A percentile compares a stretch with the other conserved stretches of the same genome.
These are phyloP conservation scores for Karstenula rhodostoma DNA, from an alignment of 2,329 filamentous ascomycete species.

Conservation along the genomic window DNA sequence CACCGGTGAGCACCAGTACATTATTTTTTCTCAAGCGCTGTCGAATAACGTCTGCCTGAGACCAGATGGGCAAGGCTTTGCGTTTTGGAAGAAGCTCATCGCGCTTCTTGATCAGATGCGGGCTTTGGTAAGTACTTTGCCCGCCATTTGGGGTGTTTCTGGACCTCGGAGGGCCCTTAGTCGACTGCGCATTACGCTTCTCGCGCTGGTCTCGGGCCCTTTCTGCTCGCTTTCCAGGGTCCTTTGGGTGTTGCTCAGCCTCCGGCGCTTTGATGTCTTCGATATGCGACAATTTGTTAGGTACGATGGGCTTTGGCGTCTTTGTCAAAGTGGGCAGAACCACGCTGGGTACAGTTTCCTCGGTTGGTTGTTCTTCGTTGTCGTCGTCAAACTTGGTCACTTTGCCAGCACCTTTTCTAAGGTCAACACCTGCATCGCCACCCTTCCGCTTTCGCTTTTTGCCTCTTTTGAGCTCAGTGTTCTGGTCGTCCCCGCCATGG, in stretches of 20 bases:
- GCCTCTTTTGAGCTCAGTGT: constrained; percentile 27
- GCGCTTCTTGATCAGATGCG: constrained; percentile 53
- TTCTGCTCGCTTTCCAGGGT: background rate
- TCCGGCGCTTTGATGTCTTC: background rate
- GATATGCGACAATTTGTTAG: background rate
- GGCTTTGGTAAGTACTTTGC: background rate
- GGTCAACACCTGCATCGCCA: constrained; percentile 12
- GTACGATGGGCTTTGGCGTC: background rate
- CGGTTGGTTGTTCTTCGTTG: constrained; percentile 2
- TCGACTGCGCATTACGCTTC: background rate
- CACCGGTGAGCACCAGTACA: constrained; percentile 85
- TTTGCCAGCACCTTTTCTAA: constrained; percentile 27
- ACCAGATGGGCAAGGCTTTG: constrained; percentile 81
- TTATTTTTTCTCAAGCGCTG: constrained; percentile 68
- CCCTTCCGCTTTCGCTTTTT: constrained; percentile 46
- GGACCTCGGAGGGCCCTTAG: background rate
- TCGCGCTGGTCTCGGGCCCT: background rate
- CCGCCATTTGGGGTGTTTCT: background rate
- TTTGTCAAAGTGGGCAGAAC: background rate
- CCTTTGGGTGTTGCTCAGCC: background rate
- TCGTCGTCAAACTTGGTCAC: constrained; percentile 27
- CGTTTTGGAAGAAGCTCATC: constrained; percentile 61
- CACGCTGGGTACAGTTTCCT: background rate
- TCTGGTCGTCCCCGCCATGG: background rate
- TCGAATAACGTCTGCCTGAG: constrained; percentile 74